Base-by-base conservation (phyloP, 1,139 yeast species). In the Geotrichum klebahnii region DNA sequence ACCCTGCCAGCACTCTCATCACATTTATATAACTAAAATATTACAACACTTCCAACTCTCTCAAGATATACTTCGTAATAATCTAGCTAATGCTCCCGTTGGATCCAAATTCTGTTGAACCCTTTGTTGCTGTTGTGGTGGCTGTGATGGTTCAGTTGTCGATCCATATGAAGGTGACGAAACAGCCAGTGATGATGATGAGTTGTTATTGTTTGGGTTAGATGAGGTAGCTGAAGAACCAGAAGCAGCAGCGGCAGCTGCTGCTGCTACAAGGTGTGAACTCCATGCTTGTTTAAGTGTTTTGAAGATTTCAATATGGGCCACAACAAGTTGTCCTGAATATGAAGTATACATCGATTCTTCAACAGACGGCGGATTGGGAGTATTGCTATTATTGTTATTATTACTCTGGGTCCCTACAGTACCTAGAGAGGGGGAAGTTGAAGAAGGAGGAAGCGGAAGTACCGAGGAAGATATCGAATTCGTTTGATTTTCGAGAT, bases 271-370 rank as follows among this genome's bases (percentile, higher is more conserved):
- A 8, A 42, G 5, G 22, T 42, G 45, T 20, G 45, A 28, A 17
- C 14, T 32, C 45, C 45, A 42, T 2, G 45, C 45, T 4, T 23
- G 29, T 12, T 16, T n/a, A n/a, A 42, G n/a, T 2, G 45, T 42
- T 14, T 16, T 22, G 9, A 50, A 39, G 2, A 59, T 46, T 8
- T 51, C 28, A 19, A 60, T 55, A 47, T 55, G 56, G 12, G 57
- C 52, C 4, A 61, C 59, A 17, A 59, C 50, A 36, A 56, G 39
- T 38, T 56, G 58, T 32, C 64, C 62, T 6, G 63, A 55, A 49
- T 57, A 56, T 29, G 57, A 26, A 4, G 29, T 12, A 36, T 19
- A 29, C 33, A n/a, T n/a, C 9, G 29, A 34, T 35, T 35, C 44
- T 5, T 46, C 37, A 9, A n/a, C 8, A 20, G 24, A 28, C 16